These are phyloP conservation scores for Penicillium aurantiogriseum DNA, from an alignment of 2,329 filamentous ascomycete species.

Conservation along the genomic window DNA sequence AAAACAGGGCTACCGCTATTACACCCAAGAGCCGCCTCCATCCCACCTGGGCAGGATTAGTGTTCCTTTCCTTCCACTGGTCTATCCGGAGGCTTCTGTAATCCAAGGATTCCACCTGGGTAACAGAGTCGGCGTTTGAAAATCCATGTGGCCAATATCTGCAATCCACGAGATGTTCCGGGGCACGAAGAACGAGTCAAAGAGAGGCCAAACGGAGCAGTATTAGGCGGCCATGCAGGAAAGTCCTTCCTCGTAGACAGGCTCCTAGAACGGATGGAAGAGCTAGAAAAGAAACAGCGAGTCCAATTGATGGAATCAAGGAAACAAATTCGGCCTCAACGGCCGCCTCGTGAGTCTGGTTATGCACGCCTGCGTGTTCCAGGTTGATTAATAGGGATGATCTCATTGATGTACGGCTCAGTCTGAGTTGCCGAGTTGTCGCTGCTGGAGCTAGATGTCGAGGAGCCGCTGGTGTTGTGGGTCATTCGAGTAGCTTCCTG, in stretches of 20 bases:
- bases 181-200: background rate
- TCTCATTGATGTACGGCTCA: conserved; percentile 46
- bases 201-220: background rate
- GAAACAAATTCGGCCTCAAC: conserved; percentile 8
- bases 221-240: background rate
- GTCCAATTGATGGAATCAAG: background rate
- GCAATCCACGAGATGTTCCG: background rate
- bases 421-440: conserved; percentile 12
- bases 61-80: background rate
- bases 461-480: conserved; percentile 22
- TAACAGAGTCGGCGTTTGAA: background rate
- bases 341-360: conserved; percentile 30
- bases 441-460: conserved; percentile 2
- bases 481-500: conserved; percentile 49
- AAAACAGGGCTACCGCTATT: background rate
- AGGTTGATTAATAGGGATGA: conserved; percentile 38
- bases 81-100: background rate
- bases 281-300: background rate
- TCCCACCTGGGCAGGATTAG: background rate
- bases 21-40: background rate
- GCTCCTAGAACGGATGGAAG: background rate
- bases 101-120: background rate
- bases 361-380: conserved; percentile 30
- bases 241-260: background rate
- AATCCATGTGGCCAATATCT: background rate